A percentile compares a stretch with the other conserved stretches of the same genome.
phyloP scores from a whole-genome alignment of 805 yeast genomes.

The Gaillardinia entomophila region DNA sequence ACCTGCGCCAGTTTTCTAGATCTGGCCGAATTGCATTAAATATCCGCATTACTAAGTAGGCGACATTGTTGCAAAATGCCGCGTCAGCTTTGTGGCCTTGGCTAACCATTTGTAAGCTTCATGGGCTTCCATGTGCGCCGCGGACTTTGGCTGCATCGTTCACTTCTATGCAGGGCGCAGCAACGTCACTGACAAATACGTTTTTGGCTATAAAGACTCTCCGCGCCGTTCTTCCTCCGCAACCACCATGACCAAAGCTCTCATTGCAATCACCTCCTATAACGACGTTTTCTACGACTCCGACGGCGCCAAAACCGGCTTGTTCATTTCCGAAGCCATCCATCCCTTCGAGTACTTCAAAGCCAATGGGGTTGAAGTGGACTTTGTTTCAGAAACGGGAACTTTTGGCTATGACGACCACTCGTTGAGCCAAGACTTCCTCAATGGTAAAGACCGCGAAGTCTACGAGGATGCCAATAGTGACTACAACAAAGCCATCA shows the following conservation, averaged over 20 bases:
- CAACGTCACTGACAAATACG: no score
- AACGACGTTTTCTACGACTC: constrained; percentile 41
- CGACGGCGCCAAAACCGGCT: constrained; percentile 58
- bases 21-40: no score
- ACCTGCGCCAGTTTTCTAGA: no score
- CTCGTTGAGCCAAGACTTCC: constrained; percentile 37
- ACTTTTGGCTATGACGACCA: constrained; percentile 53
- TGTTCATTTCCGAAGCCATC: constrained; percentile 51
- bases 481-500: constrained; percentile 33
- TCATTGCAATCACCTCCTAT: constrained; percentile 40
- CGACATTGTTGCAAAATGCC: no score
- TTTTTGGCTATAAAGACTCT: no score
- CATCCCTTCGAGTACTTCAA: constrained; percentile 51
- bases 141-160: no score
- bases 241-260: constrained; percentile 28
- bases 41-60: no score
- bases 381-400: constrained; percentile 56
- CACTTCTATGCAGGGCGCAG: no score
- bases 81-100: no score
- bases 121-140: no score
- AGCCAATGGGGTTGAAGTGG: constrained; percentile 47
- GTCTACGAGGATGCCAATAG: constrained; percentile 32
- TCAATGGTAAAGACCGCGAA: constrained; percentile 39
- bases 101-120: no score
- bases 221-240: no score